phyloP scores from a whole-genome alignment of 768 basidiomycete species.

The Tricholoma terreum region DNA sequence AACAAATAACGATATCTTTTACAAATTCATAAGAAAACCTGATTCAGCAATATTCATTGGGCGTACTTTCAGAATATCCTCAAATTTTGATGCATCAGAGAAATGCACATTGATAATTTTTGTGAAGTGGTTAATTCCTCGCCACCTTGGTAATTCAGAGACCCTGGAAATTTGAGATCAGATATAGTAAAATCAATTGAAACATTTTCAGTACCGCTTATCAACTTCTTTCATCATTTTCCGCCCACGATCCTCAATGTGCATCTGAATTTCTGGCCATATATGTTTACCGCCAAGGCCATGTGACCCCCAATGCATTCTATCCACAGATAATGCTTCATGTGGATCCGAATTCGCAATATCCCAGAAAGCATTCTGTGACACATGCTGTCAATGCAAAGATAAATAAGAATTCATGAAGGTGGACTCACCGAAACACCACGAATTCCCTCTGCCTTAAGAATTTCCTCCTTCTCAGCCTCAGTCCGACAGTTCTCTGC shows the following conservation, averaged over 20 bases:
- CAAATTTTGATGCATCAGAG: slow-evolving; percentile 26
- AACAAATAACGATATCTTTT: slow-evolving; percentile 19
- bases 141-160: slow-evolving; percentile 22
- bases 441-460: slow-evolving; percentile 13
- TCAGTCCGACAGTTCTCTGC: neutral
- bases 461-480: neutral
- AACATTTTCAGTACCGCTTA: too few species aligned
- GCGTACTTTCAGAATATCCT: slow-evolving; percentile 29
- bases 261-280: slow-evolving; percentile 22
- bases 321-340: slow-evolving; percentile 34
- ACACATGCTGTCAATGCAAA: too few species aligned
- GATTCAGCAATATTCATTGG: too few species aligned
- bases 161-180: too few species aligned
- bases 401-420: too few species aligned
- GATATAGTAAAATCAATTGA: too few species aligned
- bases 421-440: slow-evolving; percentile 20
- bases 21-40: too few species aligned
- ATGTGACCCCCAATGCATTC: slow-evolving; percentile 30
- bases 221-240: slow-evolving; percentile 16
- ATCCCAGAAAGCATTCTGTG: too few species aligned
- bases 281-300: slow-evolving; percentile 35
- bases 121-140: slow-evolving; percentile 25
- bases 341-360: slow-evolving; percentile 28
- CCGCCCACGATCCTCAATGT: slow-evolving; percentile 9
- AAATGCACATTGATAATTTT: slow-evolving; percentile 18